Percentiles rank a stretch among this genome's conserved stretches.
phyloP scores from a whole-genome alignment of 75 land plant genomes.

The Ceratopteris richardii region DNA sequence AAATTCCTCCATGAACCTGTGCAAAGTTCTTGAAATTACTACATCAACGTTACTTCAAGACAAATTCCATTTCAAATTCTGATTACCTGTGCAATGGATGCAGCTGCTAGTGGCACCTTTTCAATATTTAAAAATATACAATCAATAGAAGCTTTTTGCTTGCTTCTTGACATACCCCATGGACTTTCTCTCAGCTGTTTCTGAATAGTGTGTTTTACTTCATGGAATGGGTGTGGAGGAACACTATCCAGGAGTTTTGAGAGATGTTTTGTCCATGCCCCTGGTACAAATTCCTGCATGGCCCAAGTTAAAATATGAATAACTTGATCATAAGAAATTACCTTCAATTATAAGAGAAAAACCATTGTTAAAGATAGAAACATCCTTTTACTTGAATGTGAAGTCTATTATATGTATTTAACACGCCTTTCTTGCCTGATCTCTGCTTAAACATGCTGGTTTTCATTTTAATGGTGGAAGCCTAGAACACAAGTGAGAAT shows the following conservation, averaged over 20 bases:
- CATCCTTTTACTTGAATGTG: no score
- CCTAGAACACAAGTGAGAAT: no score
- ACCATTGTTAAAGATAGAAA: no score
- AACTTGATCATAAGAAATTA: background rate
- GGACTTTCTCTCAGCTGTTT: conserved; percentile 24
- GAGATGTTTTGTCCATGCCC: conserved; percentile 32
- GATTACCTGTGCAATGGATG: conserved; percentile 43
- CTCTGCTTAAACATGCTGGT: no score
- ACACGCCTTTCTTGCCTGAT: no score
- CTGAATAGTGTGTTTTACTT: conserved; percentile 21
- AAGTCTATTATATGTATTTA: no score
- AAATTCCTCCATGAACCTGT: conserved; percentile 34
- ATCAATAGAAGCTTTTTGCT: conserved; percentile 10
- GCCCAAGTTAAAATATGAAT: no score
- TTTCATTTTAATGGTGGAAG: no score
- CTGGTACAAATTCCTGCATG: conserved; percentile 43
- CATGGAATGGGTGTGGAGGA: conserved; percentile 35
- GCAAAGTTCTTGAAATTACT: no score
- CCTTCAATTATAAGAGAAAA: no score
- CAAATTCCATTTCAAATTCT: no score
- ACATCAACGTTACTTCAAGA: no score
- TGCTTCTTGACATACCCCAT: background rate
- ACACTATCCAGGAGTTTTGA: conserved; percentile 35
- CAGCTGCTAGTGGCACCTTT: conserved; percentile 28
- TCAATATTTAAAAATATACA: conserved; percentile 28